Base-by-base conservation (phyloP, 345 rosid species). In the Populus alba region DNA sequence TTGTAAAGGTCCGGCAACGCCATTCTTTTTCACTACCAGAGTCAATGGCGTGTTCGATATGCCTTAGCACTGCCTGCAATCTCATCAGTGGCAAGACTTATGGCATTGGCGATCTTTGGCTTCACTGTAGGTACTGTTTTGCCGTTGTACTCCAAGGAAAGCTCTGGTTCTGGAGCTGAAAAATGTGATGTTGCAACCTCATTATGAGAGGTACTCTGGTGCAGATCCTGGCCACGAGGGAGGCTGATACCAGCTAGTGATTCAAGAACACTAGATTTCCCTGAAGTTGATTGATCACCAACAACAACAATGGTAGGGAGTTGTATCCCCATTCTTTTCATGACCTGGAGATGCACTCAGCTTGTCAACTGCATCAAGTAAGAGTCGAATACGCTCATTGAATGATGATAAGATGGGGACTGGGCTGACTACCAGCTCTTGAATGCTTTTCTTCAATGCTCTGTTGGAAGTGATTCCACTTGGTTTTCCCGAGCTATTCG, bases 161-260 rank as follows among this genome's bases (percentile, higher is more conserved):
- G 76, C 79, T 82, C 85, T 11, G 77, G 47, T 11, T 6, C 49
- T 7, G 69, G 53, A 18, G 8, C 29, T 3, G 43, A n/a, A n/a
- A n/a, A n/a, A n/a, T 6, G 41, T 77, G 76, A 53, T 73, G 62
- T n/a, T 88, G 88, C 31, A 87, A 85, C 77, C 89, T 83, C 91
- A 87, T 90, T 17, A 88, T 77, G 47, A 90, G 88, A 31, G 89
- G 90, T 1, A 84, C 90, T 47, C 90, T 79, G 7, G 92, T 90
- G 73, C 90, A 87, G 1, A 85, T 88, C 89, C 38, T 84, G 84
- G 2, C 86, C 83, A 1, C 83, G 81, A 16, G 86, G 87, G 53
- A 84, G 79, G 75, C 79, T 84, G 68, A 89, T 85, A 7, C 89
- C 85, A 12, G 91, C 87, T 6, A 87, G 84, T 3, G 90, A 78